Base-by-base conservation (phyloP, 2,329 filamentous ascomycete species). In the Ascomycota sp. region DNA sequence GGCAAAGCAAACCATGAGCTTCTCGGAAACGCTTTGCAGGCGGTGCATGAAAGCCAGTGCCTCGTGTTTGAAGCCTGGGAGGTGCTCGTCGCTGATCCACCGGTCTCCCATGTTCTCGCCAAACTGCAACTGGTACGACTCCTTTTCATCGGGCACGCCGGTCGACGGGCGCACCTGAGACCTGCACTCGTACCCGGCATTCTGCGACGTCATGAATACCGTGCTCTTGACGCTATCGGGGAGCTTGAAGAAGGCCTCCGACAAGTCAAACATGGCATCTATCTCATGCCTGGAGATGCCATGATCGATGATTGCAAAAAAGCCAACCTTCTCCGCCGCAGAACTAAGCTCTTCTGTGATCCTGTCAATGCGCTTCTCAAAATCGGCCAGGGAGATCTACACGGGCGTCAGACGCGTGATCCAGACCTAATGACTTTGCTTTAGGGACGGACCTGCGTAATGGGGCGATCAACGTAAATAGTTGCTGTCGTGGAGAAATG, bases 41-140 rank as follows among this genome's bases (percentile, higher is more conserved):
- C 52, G 51, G 29, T 55, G 46, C 66, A 73, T 73, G 45, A 73
- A 74, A 1, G 37, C 37, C 2, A 64, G 44, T 5, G 57, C 51
- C 1, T 42, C 44, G 0, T 43, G 34, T 26, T 53, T 48, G 44
- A 73, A 73, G 1, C 56, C 59, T 0, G 63, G 58, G 0, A 69
- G 44, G 1, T 51, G 38, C 1, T 44, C 37, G 7, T 69, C 59
- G 23, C 46, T 39, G 8, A 69, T 50, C 68, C 69, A 74, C 34
- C 52, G 47, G 27, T 53, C 56, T 9, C 56, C 44, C 57, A 67
- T 63, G 33, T 56, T 58, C 29, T 52, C 50, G n/a, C 68, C 65
- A 36, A 68, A 71, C 40, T 74, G 68, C 45, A 74, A 51, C 43
- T 73, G 68, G 41, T 72, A 69, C 8, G 61, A 67, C 44, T 74